Percentiles rank a stretch among this genome's conserved stretches.
Conservation (phyloP, 257 asterid species). For the Primulina eburnea region DNA sequence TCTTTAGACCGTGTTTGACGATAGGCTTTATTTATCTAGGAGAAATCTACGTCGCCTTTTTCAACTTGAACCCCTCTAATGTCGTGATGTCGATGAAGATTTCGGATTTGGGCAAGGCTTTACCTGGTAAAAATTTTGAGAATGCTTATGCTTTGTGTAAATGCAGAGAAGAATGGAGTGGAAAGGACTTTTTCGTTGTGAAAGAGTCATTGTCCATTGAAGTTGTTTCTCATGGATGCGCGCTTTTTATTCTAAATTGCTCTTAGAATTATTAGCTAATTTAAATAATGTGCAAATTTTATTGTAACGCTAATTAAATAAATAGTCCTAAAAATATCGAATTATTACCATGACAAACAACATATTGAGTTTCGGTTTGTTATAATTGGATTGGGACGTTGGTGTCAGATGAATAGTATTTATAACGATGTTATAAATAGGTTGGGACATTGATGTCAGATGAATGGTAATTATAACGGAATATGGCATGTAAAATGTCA, state of each 20-base stretch:
- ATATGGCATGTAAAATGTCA: no score
- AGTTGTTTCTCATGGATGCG: conserved; percentile 63
- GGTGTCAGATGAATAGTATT: no score
- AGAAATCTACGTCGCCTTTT: conserved; percentile 72
- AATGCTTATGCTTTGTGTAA: conserved; percentile 31
- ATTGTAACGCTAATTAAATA: no score
- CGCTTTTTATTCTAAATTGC: conserved; percentile 65
- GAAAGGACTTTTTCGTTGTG: conserved; percentile 51
- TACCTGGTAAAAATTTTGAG: conserved; percentile 33
- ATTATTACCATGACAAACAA: no score
- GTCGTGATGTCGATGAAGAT: conserved; percentile 42
- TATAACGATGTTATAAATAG: no score
- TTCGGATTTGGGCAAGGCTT: conserved; percentile 45
- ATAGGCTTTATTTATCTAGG: conserved; percentile 39
- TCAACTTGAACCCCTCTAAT: conserved; percentile 52
- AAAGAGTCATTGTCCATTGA: conserved; percentile 38
- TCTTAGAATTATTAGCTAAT: conserved; percentile 2
- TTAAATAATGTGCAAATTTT: no score
- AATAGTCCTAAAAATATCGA: no score
- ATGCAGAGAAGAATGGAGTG: conserved; percentile 76
- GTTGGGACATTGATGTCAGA: no score
- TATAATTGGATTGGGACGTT: no score
- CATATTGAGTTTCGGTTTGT: no score
- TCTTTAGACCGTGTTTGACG: neutral
- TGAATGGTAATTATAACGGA: no score